Base-by-base conservation (phyloP, 345 rosid species). In the Sonneratia caseolaris region DNA sequence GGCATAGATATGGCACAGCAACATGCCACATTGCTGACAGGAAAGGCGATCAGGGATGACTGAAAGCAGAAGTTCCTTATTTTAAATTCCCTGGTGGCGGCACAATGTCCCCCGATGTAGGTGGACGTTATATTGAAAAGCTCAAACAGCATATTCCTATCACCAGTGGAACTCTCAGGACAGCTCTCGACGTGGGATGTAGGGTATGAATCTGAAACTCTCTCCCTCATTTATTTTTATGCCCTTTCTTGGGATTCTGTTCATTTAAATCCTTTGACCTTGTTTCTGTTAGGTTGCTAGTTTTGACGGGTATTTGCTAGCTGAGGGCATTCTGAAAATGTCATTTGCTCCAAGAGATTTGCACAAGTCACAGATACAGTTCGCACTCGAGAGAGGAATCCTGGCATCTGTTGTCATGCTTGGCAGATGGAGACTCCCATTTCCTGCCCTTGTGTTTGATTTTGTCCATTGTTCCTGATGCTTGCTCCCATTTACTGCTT, bases 31-130 rank as follows among this genome's bases (percentile, higher is more conserved):
- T 95, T 76, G 97, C 99, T 1, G 91, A 87, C 72, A 82, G 99
- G 87, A 95, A 95, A 79, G 99, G 99, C 18, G 97, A 95, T 69
- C 99, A 92, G 76, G 99, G 99, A 71, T 95, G 99, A 97, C 90
- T 92, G 98, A 92, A 92, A 83, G 83, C 80, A 81, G 93, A 87
- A 55, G 98, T 96, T 2, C 90, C 84, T 18, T 76, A 89, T 80
- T 90, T 95, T 71, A 76, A 80, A 71, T 95, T 95, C 62, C 99
- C 99, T 16, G 98, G 97, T 47, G 99, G 97, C 21, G 98, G 96
- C 69, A 92, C 99, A 0, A 92, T 92, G 97, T 95, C 90, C 47
- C 93, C 99, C 4, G 96, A 92, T 13, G 99, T 98, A 64, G 96
- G 96, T 2, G 85, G 86, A 8, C 91, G 85, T 4, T 95, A 95